Evolutionary conservation across 1,284 basidiomycete species (phyloP).

Genomic region (Rhizoctonia solani): DNA sequence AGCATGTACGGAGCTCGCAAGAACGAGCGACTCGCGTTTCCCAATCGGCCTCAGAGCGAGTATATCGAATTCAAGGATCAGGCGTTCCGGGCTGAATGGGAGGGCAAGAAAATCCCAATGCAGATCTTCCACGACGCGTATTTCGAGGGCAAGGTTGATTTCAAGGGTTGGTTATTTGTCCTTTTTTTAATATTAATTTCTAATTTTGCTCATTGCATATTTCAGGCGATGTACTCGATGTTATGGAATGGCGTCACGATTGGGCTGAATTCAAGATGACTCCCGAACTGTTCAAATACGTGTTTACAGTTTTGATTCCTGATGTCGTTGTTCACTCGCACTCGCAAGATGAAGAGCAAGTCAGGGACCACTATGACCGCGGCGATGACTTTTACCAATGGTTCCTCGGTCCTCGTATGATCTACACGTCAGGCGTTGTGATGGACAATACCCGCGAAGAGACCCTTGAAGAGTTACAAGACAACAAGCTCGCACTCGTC

Average conservation of each 20-base stretch:
- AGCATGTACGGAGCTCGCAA: conserved; percentile 80
- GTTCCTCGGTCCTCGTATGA: conserved; percentile 96
- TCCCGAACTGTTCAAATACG: conserved; percentile 90
- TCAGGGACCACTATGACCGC: conserved; percentile 96
- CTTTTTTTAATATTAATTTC: conserved; percentile 1
- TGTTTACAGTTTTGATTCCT: conserved; percentile 85
- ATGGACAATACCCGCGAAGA: conserved; percentile 74
- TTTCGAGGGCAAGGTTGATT: conserved; percentile 95
- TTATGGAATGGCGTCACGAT: conserved; percentile 93
- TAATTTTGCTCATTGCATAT: conserved; percentile 2
- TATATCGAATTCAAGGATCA: conserved; percentile 92
- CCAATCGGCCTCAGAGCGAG: conserved; percentile 81
- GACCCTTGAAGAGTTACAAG: conserved; percentile 94
- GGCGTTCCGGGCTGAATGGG: conserved; percentile 79
- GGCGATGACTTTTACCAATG: conserved; percentile 94
- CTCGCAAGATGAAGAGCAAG: conserved; percentile 92
- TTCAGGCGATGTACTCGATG: conserved; percentile 87
- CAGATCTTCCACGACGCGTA: conserved; percentile 97
- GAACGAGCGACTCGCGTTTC: conserved; percentile 87
- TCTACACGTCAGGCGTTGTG: conserved; percentile 95
- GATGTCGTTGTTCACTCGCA: conserved; percentile 92
- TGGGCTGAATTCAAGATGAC: conserved; percentile 92
- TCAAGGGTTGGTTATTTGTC: conserved; percentile 67
- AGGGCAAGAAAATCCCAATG: conserved; percentile 91
- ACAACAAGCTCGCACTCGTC: conserved; percentile 95